These are phyloP conservation scores for Dioscorea dumetorum DNA, from an alignment of 106 monocot species.

Conservation along the genomic window DNA sequence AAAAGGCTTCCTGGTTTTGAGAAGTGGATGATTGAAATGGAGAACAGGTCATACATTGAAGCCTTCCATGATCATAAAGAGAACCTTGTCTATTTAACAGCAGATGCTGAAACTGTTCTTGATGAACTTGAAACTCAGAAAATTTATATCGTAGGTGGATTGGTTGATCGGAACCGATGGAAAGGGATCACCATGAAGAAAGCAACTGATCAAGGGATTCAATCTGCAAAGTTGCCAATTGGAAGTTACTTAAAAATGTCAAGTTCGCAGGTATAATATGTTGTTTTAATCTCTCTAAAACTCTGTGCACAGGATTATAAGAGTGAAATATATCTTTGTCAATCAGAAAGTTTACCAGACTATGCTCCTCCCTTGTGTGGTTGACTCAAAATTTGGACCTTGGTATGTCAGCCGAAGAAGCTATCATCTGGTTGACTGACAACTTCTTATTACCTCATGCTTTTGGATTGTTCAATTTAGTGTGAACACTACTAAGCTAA, in stretches of 20 bases:
- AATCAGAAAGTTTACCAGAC: too few relatives aligned
- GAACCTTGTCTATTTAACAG: constrained; percentile 85
- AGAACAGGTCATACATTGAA: constrained; percentile 74
- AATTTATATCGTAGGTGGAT: constrained; percentile 86
- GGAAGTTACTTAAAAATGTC: constrained; percentile 77
- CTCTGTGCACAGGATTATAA: too few relatives aligned
- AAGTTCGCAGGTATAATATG: constrained; percentile 75
- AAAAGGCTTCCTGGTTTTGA: constrained; percentile 70
- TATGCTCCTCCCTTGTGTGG: too few relatives aligned
- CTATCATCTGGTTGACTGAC: too few relatives aligned
- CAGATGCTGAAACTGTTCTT: constrained; percentile 75
- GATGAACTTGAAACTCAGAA: constrained; percentile 67
- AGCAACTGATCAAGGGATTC: constrained; percentile 82
- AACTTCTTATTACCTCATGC: too few relatives aligned
- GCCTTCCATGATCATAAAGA: constrained; percentile 67
- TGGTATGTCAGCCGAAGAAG: too few relatives aligned
- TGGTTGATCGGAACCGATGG: constrained; percentile 92
- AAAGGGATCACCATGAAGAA: constrained; percentile 95
- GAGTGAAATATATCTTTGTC: not conserved
- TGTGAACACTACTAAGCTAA: too few relatives aligned
- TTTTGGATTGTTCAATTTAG: too few relatives aligned
- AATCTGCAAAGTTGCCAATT: constrained; percentile 82
- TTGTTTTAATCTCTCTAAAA: not conserved
- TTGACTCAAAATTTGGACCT: too few relatives aligned
- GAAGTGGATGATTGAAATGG: constrained; percentile 89